A percentile compares a stretch with the other conserved stretches of the same genome.
Evolutionary conservation across 495 filamentous ascomycete genomes (phyloP).

Genomic region (Aspergillus baeticus): DNA sequence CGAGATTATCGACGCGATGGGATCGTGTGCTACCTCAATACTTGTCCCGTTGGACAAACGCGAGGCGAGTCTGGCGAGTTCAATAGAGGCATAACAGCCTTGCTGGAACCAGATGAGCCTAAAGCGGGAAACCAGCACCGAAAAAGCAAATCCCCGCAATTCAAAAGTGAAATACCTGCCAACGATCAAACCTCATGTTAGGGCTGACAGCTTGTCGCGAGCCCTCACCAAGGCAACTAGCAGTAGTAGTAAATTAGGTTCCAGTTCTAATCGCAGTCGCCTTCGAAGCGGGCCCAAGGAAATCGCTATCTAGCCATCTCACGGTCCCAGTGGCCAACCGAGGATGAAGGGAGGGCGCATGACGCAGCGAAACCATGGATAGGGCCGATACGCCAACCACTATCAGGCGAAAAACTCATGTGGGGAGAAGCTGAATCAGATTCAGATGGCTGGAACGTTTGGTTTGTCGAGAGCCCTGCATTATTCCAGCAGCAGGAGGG

Average conservation of each 20-base stretch:
- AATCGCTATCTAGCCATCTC: background rate
- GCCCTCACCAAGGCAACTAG: background rate
- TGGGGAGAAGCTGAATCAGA: background rate
- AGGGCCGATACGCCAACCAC: slow-evolving; percentile 6
- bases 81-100: background rate
- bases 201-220: background rate
- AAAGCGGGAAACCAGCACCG: background rate
- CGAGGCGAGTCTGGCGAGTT: background rate
- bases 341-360: slow-evolving; percentile 20
- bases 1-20: background rate
- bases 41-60: background rate
- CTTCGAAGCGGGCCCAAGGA: background rate
- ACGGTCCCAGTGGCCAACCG: background rate
- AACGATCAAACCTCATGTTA: background rate
- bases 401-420: background rate
- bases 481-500: background rate
- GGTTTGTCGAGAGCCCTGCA: slow-evolving; percentile 1
- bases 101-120: no score
- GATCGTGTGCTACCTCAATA: background rate
- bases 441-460: background rate
- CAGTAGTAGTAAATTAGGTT: background rate
- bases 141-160: background rate
- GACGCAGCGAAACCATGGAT: slow-evolving; percentile 23
- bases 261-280: background rate
- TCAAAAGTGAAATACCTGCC: background rate